phyloP scores from a whole-genome alignment of 2,329 filamentous ascomycete genomes.

The Talaromyces sp. region DNA sequence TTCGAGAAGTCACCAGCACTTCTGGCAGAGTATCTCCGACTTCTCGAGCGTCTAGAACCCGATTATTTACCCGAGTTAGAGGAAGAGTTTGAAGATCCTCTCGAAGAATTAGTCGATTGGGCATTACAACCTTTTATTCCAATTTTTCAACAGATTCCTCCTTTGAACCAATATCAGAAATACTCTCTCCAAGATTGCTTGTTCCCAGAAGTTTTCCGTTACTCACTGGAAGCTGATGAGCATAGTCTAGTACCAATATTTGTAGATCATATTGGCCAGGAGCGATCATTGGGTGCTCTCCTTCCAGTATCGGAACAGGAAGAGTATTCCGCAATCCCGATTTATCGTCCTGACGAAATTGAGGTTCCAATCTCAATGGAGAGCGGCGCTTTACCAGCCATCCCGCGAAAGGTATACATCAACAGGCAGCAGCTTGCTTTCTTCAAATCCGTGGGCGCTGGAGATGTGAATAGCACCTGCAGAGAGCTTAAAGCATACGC shows the following conservation, averaged over 20 bases:
- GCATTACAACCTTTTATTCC: constrained; percentile 19
- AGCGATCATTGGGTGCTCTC: neutral
- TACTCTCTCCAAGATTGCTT: constrained; percentile 20
- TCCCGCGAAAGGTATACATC: constrained; percentile 22
- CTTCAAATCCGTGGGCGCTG: constrained; percentile 21
- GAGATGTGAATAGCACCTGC: constrained; percentile 17
- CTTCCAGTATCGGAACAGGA: neutral
- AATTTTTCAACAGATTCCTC: constrained; percentile 17
- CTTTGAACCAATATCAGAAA: constrained; percentile 14
- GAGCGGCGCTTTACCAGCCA: constrained; percentile 18
- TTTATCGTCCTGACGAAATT: constrained; percentile 20
- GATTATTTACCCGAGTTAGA: constrained; percentile 17
- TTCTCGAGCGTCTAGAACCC: constrained; percentile 18
- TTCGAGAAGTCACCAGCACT: constrained; percentile 19
- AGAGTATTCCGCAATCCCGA: constrained; percentile 20
- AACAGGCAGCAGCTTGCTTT: constrained; percentile 19
- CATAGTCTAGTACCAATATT: neutral
- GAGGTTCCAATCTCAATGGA: constrained; percentile 17
- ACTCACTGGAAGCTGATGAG: neutral
- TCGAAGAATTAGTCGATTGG: constrained; percentile 20
- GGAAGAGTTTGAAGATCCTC: constrained; percentile 19
- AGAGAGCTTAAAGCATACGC: constrained; percentile 20
- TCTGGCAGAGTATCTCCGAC: constrained; percentile 19
- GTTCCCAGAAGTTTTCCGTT: constrained; percentile 20
- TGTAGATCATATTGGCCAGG: neutral